Evolutionary conservation across 2,329 filamentous ascomycete genomes (phyloP).

Genomic region (Penicillium sp.): DNA sequence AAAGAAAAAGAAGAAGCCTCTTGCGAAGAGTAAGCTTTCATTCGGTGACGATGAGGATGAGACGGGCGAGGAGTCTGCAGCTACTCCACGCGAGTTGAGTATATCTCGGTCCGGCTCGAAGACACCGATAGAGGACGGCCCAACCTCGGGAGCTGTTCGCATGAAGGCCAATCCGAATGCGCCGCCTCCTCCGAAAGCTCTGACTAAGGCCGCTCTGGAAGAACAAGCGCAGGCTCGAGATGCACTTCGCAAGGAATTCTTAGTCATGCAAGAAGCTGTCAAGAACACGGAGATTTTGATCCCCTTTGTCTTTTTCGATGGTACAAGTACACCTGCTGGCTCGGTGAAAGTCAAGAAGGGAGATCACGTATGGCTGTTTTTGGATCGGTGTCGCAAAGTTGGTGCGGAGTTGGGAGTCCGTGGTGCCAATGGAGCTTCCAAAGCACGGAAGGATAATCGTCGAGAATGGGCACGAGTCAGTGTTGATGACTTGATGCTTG

Average conservation of each 20-base stretch:
- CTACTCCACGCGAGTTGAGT: conserved; percentile 40
- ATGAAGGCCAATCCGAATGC: conserved; percentile 48
- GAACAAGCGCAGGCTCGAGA: conserved; percentile 78
- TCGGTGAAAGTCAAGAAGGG: conserved; percentile 87
- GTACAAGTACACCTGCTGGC: conserved; percentile 83
- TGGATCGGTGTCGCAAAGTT: conserved; percentile 88
- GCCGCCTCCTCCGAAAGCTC: conserved; percentile 64
- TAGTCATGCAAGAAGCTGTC: conserved; percentile 78
- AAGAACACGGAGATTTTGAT: conserved; percentile 87
- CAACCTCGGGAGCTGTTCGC: conserved; percentile 29
- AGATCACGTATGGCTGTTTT: conserved; percentile 86
- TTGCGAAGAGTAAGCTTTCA: conserved; percentile 62
- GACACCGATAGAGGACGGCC: conserved; percentile 34
- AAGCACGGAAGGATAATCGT: conserved; percentile 57
- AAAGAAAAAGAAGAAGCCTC: conserved; percentile 60
- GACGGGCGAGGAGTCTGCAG: conserved; percentile 43
- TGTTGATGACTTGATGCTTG: conserved; percentile 93
- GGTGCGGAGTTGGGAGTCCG: conserved; percentile 79
- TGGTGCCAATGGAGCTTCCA: conserved; percentile 51
- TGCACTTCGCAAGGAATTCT: conserved; percentile 73
- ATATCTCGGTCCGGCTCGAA: conserved; percentile 40
- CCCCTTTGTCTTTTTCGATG: conserved; percentile 96
- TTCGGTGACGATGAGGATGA: conserved; percentile 64
- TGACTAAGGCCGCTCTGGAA: conserved; percentile 74
- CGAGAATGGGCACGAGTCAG: conserved; percentile 90